Evolutionary conservation across 257 asterid genomes (phyloP).

Genomic region (Lycium barbarum): DNA sequence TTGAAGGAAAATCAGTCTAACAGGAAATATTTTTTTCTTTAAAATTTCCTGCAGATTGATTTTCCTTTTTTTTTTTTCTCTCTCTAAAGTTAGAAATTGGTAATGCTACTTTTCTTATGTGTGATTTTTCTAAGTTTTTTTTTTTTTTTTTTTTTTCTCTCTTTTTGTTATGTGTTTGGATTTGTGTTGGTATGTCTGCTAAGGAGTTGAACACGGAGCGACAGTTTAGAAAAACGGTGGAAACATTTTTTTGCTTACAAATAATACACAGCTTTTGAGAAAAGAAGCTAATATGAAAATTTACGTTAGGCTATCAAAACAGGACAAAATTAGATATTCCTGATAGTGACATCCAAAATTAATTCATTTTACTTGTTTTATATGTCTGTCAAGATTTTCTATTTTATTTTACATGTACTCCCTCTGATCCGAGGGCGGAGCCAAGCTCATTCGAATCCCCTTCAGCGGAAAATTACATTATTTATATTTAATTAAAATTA

Average conservation of each 20-base stretch:
- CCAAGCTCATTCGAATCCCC: no score
- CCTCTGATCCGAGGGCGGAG: no score
- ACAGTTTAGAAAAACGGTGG: constrained; percentile 54
- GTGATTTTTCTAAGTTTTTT: not conserved
- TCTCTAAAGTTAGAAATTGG: not conserved
- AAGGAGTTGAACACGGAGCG: constrained; percentile 86
- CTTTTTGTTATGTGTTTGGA: not conserved
- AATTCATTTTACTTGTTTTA: not conserved
- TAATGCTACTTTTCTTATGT: constrained; percentile 8
- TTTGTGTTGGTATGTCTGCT: constrained; percentile 36
- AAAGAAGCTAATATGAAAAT: not conserved
- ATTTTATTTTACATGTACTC: no score
- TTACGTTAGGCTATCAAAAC: no score
- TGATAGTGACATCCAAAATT: not conserved
- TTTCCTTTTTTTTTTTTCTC: constrained; percentile 31
- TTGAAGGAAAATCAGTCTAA: constrained; percentile 20
- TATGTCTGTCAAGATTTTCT: no score
- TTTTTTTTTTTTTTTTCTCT: constrained; percentile 17
- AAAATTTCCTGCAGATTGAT: constrained; percentile 2
- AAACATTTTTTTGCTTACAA: not conserved
- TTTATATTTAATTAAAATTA: no score
- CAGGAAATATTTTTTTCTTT: not conserved
- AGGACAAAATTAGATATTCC: not conserved
- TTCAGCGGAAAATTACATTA: no score
- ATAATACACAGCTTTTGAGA: constrained; percentile 4